phyloP scores from a whole-genome alignment of 139 green algal genomes.

The Chlamydomonas sp. region DNA sequence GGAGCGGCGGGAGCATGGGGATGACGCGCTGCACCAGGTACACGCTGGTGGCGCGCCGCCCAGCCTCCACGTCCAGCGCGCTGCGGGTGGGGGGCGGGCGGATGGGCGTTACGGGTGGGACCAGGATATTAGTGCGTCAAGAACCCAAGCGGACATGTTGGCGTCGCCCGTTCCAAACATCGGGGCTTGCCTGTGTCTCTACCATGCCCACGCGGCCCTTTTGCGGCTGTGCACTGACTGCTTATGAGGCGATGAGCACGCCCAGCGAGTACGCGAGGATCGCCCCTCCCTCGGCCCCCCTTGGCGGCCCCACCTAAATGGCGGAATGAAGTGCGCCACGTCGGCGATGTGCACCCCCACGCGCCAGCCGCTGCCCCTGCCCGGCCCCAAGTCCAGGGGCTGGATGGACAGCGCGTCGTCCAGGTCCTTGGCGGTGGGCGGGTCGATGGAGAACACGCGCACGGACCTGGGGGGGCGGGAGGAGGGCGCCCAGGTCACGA shows the following conservation, averaged over 20 bases:
- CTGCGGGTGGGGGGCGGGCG: constrained; percentile 1
- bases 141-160: no score
- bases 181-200: no score
- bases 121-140: background rate
- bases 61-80: constrained; percentile 85
- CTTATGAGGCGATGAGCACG: no score
- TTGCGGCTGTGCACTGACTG: no score
- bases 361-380: background rate
- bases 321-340: constrained; percentile 81
- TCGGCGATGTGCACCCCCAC: constrained; percentile 95
- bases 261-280: no score
- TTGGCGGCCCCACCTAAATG: constrained; percentile 33
- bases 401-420: constrained; percentile 87
- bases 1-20: constrained; percentile 90
- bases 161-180: no score
- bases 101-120: background rate
- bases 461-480: constrained; percentile 13
- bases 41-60: constrained; percentile 70
- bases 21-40: constrained; percentile 82
- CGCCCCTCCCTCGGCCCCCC: background rate
- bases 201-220: no score
- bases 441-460: constrained; percentile 89
- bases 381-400: background rate
- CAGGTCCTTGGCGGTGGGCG: constrained; percentile 82
- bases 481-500: background rate